Evolutionary conservation across 2,329 filamentous ascomycete genomes (phyloP), one percentile per base, ranked within the genome.

Genomic region (Aspergillus sojae): DNA sequence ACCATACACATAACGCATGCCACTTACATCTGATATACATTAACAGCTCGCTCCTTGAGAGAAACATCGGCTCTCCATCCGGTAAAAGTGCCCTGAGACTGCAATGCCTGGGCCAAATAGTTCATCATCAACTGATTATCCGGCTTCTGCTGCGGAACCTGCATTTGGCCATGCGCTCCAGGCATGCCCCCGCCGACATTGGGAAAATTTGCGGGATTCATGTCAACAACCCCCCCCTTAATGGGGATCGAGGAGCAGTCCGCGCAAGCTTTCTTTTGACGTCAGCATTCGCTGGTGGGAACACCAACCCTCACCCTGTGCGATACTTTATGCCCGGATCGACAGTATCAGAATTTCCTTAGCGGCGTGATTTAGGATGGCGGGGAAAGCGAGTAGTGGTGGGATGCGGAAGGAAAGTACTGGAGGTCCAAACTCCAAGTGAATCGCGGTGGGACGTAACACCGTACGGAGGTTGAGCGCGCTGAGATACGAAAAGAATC

Each of bases 21-120:
- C 53, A 75, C 78, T 66, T 70, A 81, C 77, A 83, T 79, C 66
- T 82, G 77, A 67, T 77, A 77, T 58, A 83, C 76, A 65, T 79
- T 80, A 45, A 75, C 69, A 5, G 76, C 77, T 55, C 81, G 77
- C 36, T 78, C 76, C 63, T 76, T 75, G 26, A 79, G 68, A 16
- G 70, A 68, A 7, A 83, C 77, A 30, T 77, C 76, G 21, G 75
- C 75, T 66, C 80, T 77, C 81, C 81, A 83, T 62, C 81, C 81
- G 34, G 69, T 73, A 58, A 78, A 81, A 4, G 78, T 74, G 16
- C 78, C 79, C 66, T 82, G 80, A 16, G 68, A 69, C 57, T 79
- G 75, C 60, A 83, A 69, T 46, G 71, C 71, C 57, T 78, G 74
- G 60, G 75, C 73, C 57, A 83, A 77, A 68, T 78, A 74, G 50